These are phyloP conservation scores for Arabidopsis lyrata DNA, from an alignment of 441 rosid species.

Conservation along the genomic window DNA sequence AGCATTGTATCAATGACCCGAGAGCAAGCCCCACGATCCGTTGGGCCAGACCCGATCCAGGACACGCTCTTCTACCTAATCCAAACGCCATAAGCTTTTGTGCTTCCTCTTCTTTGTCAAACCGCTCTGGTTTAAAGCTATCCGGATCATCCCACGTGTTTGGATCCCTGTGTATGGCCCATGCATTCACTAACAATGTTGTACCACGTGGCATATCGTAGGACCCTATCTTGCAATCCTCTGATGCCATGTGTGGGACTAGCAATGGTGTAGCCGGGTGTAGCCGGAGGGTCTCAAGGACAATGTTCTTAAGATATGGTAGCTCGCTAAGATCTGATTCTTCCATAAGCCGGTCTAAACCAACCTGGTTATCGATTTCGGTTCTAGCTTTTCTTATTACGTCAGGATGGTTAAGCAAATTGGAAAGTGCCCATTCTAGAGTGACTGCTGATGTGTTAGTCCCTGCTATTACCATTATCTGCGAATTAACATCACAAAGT, in stretches of 20 bases:
- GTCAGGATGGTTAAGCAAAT: slow-evolving; percentile 59
- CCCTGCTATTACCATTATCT: slow-evolving; percentile 53
- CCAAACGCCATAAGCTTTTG: slow-evolving; percentile 55
- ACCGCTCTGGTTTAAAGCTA: slow-evolving; percentile 51
- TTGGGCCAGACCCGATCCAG: slow-evolving; percentile 57
- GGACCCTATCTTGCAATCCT: slow-evolving; percentile 48
- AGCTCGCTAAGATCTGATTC: slow-evolving; percentile 56
- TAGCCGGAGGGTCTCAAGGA: slow-evolving; percentile 52
- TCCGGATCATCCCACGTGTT: slow-evolving; percentile 44
- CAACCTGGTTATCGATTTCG: slow-evolving; percentile 55
- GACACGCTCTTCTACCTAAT: slow-evolving; percentile 59
- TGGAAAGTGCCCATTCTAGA: slow-evolving; percentile 65
- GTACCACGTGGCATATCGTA: slow-evolving; percentile 52
- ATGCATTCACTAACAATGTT: slow-evolving; percentile 53
- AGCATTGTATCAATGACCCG: slow-evolving; percentile 46
- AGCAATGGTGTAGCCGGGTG: slow-evolving; percentile 54
- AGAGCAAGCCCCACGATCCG: slow-evolving; percentile 47
- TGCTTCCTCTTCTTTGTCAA: slow-evolving; percentile 45
- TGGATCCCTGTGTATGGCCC: slow-evolving; percentile 58
- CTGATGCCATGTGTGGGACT: slow-evolving; percentile 55
- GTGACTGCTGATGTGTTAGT: slow-evolving; percentile 57
- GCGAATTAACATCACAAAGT: not conserved
- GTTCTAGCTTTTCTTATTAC: slow-evolving; percentile 47
- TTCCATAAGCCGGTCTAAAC: slow-evolving; percentile 49
- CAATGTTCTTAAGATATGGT: slow-evolving; percentile 52